phyloP scores from a whole-genome alignment of 108 stramenopile species.

The Bacterosira constricta region DNA sequence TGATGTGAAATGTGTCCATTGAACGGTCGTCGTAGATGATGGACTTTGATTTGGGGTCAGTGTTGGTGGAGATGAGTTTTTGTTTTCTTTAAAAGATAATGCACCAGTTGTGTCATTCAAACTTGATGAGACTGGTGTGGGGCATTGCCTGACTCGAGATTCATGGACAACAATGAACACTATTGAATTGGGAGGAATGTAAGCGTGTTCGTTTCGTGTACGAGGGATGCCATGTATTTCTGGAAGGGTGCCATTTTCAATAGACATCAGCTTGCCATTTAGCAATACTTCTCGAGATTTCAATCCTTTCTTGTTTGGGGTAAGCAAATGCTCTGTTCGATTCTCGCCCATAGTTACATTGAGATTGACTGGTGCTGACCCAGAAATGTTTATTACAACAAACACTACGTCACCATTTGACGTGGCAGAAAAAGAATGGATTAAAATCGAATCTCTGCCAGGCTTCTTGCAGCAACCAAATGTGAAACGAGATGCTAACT shows the following conservation, averaged over 20 bases:
- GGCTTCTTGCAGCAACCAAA: constrained; percentile 38
- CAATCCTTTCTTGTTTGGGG: constrained; percentile 4
- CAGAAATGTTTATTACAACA: constrained; percentile 38
- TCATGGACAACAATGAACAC: constrained; percentile 30
- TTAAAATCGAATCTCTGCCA: constrained; percentile 24
- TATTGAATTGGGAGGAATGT: constrained; percentile 27
- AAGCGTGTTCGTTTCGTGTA: background rate
- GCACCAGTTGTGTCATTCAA: too few species aligned
- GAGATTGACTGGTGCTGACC: constrained; percentile 10
- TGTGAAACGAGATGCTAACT: constrained; percentile 1
- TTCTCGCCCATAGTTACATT: constrained; percentile 24
- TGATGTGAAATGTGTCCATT: too few species aligned
- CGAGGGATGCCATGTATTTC: background rate
- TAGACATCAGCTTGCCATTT: constrained; percentile 9
- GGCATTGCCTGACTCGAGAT: constrained; percentile 11
- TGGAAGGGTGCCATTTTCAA: constrained; percentile 6
- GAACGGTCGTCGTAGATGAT: too few species aligned
- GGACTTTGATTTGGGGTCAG: too few species aligned
- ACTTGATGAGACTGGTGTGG: too few species aligned
- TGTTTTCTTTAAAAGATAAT: too few species aligned
- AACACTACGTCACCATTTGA: constrained; percentile 26
- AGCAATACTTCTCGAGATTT: constrained; percentile 9
- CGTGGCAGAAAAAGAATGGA: constrained; percentile 43
- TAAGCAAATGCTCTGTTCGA: constrained; percentile 16
- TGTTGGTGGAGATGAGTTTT: too few species aligned